phyloP scores from a whole-genome alignment of 257 asterid species.

The Handroanthus guayacan region DNA sequence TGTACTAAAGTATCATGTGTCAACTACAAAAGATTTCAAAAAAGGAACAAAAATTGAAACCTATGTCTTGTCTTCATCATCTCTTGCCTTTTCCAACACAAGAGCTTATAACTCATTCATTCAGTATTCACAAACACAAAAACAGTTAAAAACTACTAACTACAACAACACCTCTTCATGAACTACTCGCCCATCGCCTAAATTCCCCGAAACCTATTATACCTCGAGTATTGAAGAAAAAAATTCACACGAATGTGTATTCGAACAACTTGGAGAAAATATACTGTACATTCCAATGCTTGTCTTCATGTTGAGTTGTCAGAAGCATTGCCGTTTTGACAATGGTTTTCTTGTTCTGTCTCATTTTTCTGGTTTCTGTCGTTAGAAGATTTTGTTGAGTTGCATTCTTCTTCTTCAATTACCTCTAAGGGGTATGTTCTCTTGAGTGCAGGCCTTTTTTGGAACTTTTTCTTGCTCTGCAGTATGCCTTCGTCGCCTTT shows the following conservation, averaged over 20 bases:
- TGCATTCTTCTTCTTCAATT: slow-evolving; percentile 49
- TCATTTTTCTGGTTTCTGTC: slow-evolving; percentile 41
- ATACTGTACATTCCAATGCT: slow-evolving; percentile 39
- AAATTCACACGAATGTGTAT: not conserved
- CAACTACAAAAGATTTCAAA: not conserved
- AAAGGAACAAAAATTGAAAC: slow-evolving; percentile 24
- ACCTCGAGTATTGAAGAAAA: not conserved
- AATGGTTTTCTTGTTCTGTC: slow-evolving; percentile 30
- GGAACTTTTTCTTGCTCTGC: slow-evolving; percentile 70
- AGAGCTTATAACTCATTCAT: slow-evolving; percentile 33
- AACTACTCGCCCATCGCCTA: slow-evolving; percentile 25
- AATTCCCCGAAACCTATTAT: slow-evolving; percentile 22
- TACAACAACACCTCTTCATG: slow-evolving; percentile 16
- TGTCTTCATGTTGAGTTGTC: slow-evolving; percentile 2
- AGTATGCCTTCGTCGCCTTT: slow-evolving; percentile 65
- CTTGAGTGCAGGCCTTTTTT: slow-evolving; percentile 74
- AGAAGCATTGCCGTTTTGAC: slow-evolving; percentile 23
- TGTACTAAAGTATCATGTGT: slow-evolving; percentile 13
- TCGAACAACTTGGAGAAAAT: slow-evolving; percentile 27
- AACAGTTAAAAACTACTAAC: not conserved
- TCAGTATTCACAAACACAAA: slow-evolving; percentile 36
- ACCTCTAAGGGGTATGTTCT: slow-evolving; percentile 55
- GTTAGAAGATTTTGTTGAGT: slow-evolving; percentile 39
- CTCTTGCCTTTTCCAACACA: slow-evolving; percentile 19
- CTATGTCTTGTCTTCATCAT: slow-evolving; percentile 28